These are phyloP conservation scores for Alnus glutinosa DNA, from an alignment of 306 rosid species.

Conservation along the genomic window DNA sequence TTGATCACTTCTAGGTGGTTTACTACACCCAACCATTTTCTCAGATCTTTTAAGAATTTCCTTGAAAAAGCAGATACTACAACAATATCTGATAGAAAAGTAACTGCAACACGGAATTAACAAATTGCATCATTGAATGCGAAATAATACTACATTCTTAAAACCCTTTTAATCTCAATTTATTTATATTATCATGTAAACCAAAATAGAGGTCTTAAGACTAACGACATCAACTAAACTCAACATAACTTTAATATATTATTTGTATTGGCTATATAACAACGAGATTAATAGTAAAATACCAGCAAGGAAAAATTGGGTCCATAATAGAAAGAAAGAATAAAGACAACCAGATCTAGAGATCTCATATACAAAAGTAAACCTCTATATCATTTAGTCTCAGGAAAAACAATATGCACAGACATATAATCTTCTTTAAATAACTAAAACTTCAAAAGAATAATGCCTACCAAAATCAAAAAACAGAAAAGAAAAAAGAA, in stretches of 20 bases:
- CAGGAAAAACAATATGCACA: not conserved
- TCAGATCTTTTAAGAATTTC: conserved; percentile 30
- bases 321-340: not conserved
- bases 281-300: not conserved
- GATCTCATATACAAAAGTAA: not conserved
- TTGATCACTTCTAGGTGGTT: conserved; percentile 39
- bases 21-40: conserved; percentile 60
- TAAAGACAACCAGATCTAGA: not conserved
- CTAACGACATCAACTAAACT: not conserved
- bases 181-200: not conserved
- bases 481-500: not conserved
- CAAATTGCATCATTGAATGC: conserved; percentile 26
- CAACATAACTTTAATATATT: not conserved
- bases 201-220: not conserved
- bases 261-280: not conserved
- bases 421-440: not conserved
- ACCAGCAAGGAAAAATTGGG: not conserved
- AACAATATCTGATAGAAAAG: conserved; percentile 34
- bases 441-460: not conserved
- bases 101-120: conserved; percentile 40
- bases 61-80: conserved; percentile 32
- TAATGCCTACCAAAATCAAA: not conserved
- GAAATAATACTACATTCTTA: conserved; percentile 12
- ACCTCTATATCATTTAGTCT: not conserved
- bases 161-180: not conserved